These are phyloP conservation scores for Fistulifera pelliculosa DNA, from an alignment of 108 stramenopile species.

Conservation along the genomic window DNA sequence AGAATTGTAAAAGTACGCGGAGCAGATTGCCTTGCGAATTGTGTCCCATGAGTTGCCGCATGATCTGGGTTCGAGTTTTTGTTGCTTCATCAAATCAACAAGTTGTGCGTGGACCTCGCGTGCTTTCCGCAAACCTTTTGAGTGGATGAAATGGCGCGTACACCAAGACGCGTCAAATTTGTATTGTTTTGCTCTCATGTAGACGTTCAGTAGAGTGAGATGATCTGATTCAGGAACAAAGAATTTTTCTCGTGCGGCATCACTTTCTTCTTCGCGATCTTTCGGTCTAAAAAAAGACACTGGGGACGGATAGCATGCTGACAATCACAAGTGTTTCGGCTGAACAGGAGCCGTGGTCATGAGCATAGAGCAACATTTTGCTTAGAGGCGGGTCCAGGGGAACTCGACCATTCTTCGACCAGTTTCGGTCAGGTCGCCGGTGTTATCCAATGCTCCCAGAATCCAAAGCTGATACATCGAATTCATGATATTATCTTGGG, in stretches of 20 bases:
- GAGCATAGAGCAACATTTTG: slow-evolving; percentile 95
- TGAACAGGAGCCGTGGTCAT: slow-evolving; percentile 80
- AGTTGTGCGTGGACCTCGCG: slow-evolving; percentile 95
- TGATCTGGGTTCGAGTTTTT: slow-evolving; percentile 69
- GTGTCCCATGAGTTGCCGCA: slow-evolving; percentile 93
- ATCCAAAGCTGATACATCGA: slow-evolving; percentile 98
- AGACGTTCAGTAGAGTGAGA: slow-evolving; percentile 94
- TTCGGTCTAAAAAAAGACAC: slow-evolving; percentile 93
- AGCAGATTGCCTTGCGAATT: slow-evolving; percentile 96
- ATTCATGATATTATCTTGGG: slow-evolving; percentile 96
- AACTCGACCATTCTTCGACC: slow-evolving; percentile 96
- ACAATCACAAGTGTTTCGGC: slow-evolving; percentile 93
- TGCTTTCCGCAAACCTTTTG: slow-evolving; percentile 94
- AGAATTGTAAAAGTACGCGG: slow-evolving; percentile 97
- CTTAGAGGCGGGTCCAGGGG: slow-evolving; percentile 94
- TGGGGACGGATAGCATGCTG: slow-evolving; percentile 94
- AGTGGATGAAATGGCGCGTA: slow-evolving; percentile 93
- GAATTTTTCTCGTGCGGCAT: slow-evolving; percentile 96
- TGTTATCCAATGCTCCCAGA: slow-evolving; percentile 94
- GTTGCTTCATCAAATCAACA: slow-evolving; percentile 94
- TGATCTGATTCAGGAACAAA: slow-evolving; percentile 99
- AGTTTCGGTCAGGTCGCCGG: slow-evolving; percentile 82
- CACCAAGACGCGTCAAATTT: slow-evolving; percentile 93
- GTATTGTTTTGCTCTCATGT: slow-evolving; percentile 88
- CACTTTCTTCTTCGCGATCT: slow-evolving; percentile 97